phyloP scores from a whole-genome alignment of 805 yeast genomes.

The Saturnispora kantuleensis region DNA sequence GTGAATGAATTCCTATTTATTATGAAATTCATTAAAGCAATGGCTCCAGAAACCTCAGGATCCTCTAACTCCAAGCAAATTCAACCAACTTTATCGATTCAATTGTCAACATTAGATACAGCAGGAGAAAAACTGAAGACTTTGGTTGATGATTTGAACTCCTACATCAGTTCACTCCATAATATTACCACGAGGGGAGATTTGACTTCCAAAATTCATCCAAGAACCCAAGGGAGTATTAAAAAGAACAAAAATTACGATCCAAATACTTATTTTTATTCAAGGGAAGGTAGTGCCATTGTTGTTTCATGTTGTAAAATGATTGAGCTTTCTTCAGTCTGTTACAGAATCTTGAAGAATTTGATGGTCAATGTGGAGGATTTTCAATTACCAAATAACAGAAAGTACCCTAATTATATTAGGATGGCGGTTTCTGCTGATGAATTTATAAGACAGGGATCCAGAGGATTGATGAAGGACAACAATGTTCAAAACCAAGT shows the following conservation, averaged over 20 bases:
- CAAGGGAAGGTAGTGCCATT: constrained; percentile 52
- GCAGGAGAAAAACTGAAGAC: constrained; percentile 32
- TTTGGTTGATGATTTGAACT: constrained; percentile 54
- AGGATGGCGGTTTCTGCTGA: constrained; percentile 48
- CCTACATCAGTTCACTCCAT: constrained; percentile 54
- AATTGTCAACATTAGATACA: constrained; percentile 44
- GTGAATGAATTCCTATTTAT: constrained; percentile 43
- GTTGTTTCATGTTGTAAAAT: constrained; percentile 31
- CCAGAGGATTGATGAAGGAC: constrained; percentile 45
- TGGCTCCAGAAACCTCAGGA: constrained; percentile 15
- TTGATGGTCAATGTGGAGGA: constrained; percentile 44
- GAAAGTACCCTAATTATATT: constrained; percentile 59
- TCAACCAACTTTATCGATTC: constrained; percentile 11
- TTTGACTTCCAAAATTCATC: constrained; percentile 11
- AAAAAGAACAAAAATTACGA: background rate
- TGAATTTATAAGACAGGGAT: constrained; percentile 50
- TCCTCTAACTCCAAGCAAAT: constrained; percentile 24
- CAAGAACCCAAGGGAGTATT: constrained; percentile 1
- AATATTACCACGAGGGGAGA: constrained; percentile 20
- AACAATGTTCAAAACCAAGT: constrained; percentile 25
- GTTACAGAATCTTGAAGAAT: constrained; percentile 47
- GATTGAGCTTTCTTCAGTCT: constrained; percentile 38
- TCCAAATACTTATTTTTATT: constrained; percentile 35
- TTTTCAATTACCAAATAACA: constrained; percentile 46
- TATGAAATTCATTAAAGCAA: constrained; percentile 15